Conservation (phyloP, 306 rosid species). For the Vicia villosa region DNA sequence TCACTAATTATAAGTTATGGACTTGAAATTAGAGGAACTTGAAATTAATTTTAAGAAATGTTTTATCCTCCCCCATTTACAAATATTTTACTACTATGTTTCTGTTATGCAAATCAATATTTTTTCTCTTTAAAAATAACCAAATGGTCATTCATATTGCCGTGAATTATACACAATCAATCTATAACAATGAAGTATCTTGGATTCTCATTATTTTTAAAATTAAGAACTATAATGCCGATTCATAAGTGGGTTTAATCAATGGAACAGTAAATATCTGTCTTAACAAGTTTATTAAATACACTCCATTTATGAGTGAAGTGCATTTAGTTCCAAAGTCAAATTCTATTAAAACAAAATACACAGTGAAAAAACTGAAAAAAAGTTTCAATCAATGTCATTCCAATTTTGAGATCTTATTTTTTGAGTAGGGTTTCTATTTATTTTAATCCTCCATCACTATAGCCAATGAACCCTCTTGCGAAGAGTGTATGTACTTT, state of each 20-base stretch:
- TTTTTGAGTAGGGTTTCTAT: background rate
- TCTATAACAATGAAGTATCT: background rate
- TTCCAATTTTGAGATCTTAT: background rate
- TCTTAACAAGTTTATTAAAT: background rate
- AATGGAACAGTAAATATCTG: background rate
- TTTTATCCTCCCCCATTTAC: background rate
- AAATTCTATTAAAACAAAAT: background rate
- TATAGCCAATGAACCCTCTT: background rate
- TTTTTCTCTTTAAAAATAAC: background rate
- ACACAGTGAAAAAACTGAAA: background rate
- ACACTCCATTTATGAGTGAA: background rate
- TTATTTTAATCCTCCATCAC: background rate
- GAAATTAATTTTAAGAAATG: background rate
- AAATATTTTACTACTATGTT: background rate
- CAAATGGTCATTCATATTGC: background rate
- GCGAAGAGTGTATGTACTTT: background rate
- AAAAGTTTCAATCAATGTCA: background rate
- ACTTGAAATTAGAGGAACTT: background rate
- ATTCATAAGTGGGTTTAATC: constrained; percentile 5
- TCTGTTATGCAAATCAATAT: background rate
- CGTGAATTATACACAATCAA: background rate
- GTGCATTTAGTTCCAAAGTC: background rate
- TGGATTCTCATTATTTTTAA: background rate
- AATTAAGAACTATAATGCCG: background rate
- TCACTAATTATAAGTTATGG: too few species aligned